Evolutionary conservation across 495 filamentous ascomycete genomes (phyloP).

Genomic region (Penicillium parvum): DNA sequence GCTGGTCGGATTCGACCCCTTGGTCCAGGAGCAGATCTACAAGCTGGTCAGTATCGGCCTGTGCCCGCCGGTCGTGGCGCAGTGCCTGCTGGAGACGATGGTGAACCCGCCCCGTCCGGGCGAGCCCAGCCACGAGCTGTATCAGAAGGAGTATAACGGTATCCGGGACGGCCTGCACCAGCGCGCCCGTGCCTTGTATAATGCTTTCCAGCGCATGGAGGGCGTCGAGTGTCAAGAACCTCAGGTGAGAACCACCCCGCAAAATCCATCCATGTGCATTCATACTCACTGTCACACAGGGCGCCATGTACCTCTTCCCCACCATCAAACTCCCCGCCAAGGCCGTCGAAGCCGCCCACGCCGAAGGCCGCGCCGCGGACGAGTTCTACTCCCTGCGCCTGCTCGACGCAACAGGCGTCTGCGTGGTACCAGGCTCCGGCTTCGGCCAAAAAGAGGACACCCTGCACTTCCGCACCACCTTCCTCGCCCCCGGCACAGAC

Average conservation of each 20-base stretch:
- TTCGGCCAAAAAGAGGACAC: constrained; percentile 93
- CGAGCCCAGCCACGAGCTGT: constrained; percentile 75
- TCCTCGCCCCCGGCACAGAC: constrained; percentile 91
- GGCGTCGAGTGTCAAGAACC: constrained; percentile 86
- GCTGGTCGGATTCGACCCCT: constrained; percentile 78
- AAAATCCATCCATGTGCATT: not conserved
- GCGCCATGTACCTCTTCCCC: constrained; percentile 98
- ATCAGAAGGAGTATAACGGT: constrained; percentile 74
- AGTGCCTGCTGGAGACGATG: constrained; percentile 95
- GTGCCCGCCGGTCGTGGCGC: constrained; percentile 90
- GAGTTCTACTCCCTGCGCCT: constrained; percentile 91
- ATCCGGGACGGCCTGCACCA: constrained; percentile 71
- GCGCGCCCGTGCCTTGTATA: constrained; percentile 78
- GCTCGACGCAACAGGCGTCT: constrained; percentile 93
- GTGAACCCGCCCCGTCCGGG: constrained; percentile 86
- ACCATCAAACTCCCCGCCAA: constrained; percentile 73
- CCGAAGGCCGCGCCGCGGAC: constrained; percentile 71
- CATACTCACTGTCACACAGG: constrained; percentile 44
- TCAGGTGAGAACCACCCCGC: constrained; percentile 37
- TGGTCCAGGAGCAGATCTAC: constrained; percentile 91
- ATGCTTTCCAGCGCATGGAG: constrained; percentile 91
- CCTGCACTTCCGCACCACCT: constrained; percentile 94
- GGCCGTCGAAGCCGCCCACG: constrained; percentile 68
- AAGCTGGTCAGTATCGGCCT: constrained; percentile 96
- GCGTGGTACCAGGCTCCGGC: constrained; percentile 84